Evolutionary conservation across 2,329 filamentous ascomycete genomes (phyloP), one percentile per base, ranked within the genome.

Genomic region (Fusarium pininemorale): DNA sequence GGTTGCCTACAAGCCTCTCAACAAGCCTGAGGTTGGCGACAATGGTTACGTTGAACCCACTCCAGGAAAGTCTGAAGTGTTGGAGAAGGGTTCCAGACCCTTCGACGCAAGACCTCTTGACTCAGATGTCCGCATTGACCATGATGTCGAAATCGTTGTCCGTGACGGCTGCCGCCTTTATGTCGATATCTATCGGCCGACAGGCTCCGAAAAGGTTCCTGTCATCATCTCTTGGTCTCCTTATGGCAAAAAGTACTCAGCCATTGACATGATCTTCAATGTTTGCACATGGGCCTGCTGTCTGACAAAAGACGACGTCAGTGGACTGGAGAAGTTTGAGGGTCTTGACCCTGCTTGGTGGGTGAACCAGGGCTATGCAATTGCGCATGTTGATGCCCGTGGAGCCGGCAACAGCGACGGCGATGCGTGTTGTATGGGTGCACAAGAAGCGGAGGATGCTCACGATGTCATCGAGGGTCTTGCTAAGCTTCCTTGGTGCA

Each of bases 401-500:
- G 70, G 70, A 11, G 58, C 58, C 13, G 54, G 58, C 2, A 56
- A 48, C 7, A 69, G 66, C 5, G 66, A 58, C 6, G 56, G 37
- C 3, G 67, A 71, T 24, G 45, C 71, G 22, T 72, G 71, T 3
- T 74, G 72, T 1, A 69, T 74, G 71, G 72, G 72, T 4, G 26
- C 55, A 2, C 67, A 74, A 9, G 75, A 64, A 32, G 78, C 69
- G 3, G 72, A 77, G 26, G 80, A 81, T 28, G 63, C 62, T 3
- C 56, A 75, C 22, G 73, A 75, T 66, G 63, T 67, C 5, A 69
- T 75, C 22, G 79, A 81, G 42, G 76, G 73, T 5, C 63, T 81
- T 1, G 74, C 81, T 6, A 77, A 77, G 58, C 61, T 81, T 42
- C 50, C 67, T 3, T 82, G 80, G 80, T 80, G 78, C 26, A 80